These are phyloP conservation scores for Lomentospora prolificans DNA, from an alignment of 2,329 filamentous ascomycete genomes.

Conservation along the genomic window DNA sequence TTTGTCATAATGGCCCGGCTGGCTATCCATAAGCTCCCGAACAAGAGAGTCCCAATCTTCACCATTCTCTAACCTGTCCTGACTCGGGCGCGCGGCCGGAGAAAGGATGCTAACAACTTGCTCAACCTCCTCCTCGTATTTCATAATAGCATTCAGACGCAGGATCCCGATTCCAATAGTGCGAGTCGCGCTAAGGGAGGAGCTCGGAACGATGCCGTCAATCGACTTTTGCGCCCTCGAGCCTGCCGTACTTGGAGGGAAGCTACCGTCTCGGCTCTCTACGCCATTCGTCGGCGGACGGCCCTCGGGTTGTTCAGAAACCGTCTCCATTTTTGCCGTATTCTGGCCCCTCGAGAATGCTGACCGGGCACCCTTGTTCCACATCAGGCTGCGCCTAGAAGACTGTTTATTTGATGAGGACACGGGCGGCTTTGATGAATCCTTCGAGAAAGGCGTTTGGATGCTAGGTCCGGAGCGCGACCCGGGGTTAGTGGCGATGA, in stretches of 20 bases:
- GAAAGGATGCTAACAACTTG: constrained; percentile 72
- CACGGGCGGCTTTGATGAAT: constrained; percentile 32
- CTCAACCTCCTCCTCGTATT: constrained; percentile 66
- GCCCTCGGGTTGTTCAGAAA: constrained; percentile 42
- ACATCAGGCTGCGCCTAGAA: constrained; percentile 59
- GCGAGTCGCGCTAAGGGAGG: constrained; percentile 29
- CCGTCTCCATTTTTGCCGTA: constrained; percentile 41
- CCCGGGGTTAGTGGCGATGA: constrained; percentile 33
- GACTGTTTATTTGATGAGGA: constrained; percentile 41
- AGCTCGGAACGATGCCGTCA: constrained; percentile 17
- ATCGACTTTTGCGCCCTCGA: constrained; percentile 37
- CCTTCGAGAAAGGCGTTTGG: constrained; percentile 30
- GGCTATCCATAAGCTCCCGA: constrained; percentile 61
- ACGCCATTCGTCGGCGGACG: constrained; percentile 24
- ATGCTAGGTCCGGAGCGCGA: constrained; percentile 41
- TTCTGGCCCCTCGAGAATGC: constrained; percentile 42
- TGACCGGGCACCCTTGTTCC: constrained; percentile 50
- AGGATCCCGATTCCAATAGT: constrained; percentile 70
- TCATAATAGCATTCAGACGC: constrained; percentile 65
- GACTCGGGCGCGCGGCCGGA: constrained; percentile 40
- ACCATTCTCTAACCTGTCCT: constrained; percentile 47
- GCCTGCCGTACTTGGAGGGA: constrained; percentile 46
- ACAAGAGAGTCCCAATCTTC: constrained; percentile 68
- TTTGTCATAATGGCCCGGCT: constrained; percentile 64
- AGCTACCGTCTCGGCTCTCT: constrained; percentile 34